Percentiles rank a stretch among this genome's conserved stretches.
phyloP scores from a whole-genome alignment of 208 protist species.

The Leishmania amazonensis region DNA sequence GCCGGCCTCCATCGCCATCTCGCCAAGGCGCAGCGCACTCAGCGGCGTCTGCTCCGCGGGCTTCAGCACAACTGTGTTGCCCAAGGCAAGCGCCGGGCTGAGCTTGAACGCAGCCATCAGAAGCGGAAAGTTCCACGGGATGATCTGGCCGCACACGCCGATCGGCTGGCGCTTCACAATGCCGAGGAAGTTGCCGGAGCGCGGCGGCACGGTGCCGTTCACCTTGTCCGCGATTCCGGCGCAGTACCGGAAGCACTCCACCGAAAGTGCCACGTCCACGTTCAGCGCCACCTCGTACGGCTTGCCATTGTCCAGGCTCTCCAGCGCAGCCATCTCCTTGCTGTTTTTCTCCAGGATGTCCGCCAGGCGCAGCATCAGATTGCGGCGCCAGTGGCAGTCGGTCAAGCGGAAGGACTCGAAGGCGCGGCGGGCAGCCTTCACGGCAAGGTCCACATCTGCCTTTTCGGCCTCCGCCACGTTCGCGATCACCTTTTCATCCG shows the following conservation, averaged over 20 bases:
- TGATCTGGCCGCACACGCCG: slow-evolving; percentile 84
- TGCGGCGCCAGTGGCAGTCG: slow-evolving; percentile 51
- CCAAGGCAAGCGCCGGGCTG: slow-evolving; percentile 78
- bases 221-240: slow-evolving; percentile 93
- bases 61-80: slow-evolving; percentile 91
- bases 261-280: slow-evolving; percentile 62
- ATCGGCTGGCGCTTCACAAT: slow-evolving; percentile 82
- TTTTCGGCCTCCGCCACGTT: slow-evolving; percentile 74
- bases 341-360: slow-evolving; percentile 71
- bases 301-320: slow-evolving; percentile 93
- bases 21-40: slow-evolving; percentile 72
- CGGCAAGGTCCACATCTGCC: slow-evolving; percentile 86
- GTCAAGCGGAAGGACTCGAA: slow-evolving; percentile 58
- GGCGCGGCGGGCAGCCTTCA: slow-evolving; percentile 67
- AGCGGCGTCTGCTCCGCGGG: slow-evolving; percentile 91
- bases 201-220: slow-evolving; percentile 69
- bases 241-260: slow-evolving; percentile 85
- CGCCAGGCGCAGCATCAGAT: slow-evolving; percentile 74
- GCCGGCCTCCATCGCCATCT: slow-evolving; percentile 80
- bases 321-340: slow-evolving; percentile 77
- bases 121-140: slow-evolving; percentile 94
- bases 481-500: slow-evolving; percentile 75
- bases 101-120: slow-evolving; percentile 91
- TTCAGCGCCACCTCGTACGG: slow-evolving; percentile 58
- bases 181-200: slow-evolving; percentile 60